Conservation (phyloP, 192 early-diverging fungal genomes). For the Haplosporangium gracile region DNA sequence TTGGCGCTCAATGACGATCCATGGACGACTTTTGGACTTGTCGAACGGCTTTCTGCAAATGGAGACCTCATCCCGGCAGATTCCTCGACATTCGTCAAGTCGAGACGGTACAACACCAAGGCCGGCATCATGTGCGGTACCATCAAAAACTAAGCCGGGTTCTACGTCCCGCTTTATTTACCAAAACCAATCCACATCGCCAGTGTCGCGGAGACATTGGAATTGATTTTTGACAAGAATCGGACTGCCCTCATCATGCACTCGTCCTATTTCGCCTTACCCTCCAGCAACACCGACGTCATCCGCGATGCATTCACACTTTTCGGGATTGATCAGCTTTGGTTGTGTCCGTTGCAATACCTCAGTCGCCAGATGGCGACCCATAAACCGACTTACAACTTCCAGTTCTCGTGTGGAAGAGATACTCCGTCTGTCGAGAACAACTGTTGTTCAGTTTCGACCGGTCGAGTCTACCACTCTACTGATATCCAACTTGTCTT, state of each 20-base stretch:
- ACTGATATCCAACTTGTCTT: constrained; percentile 41
- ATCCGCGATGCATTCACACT: constrained; percentile 27
- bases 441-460: constrained; percentile 28
- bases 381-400: constrained; percentile 27
- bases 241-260: not conserved
- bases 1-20: constrained; percentile 15
- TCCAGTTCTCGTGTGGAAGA: constrained; percentile 46
- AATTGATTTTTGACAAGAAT: constrained; percentile 21
- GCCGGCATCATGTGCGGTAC: constrained; percentile 43
- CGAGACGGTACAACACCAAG: constrained; percentile 40
- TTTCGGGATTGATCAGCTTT: constrained; percentile 38
- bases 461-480: constrained; percentile 43
- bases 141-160: constrained; percentile 38
- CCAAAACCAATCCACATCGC: constrained; percentile 21
- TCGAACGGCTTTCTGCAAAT: constrained; percentile 42
- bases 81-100: constrained; percentile 37
- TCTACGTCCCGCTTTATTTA: constrained; percentile 35
- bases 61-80: constrained; percentile 38
- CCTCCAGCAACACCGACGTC: constrained; percentile 12
- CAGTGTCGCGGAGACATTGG: not conserved
- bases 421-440: constrained; percentile 15
- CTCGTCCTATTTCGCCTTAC: constrained; percentile 23
- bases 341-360: constrained; percentile 39
- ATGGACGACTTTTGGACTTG: constrained; percentile 33
- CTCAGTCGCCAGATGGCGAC: constrained; percentile 36